Conservation (phyloP, 148 eudicot genomes). For the Vaccinium vitisidaea region DNA sequence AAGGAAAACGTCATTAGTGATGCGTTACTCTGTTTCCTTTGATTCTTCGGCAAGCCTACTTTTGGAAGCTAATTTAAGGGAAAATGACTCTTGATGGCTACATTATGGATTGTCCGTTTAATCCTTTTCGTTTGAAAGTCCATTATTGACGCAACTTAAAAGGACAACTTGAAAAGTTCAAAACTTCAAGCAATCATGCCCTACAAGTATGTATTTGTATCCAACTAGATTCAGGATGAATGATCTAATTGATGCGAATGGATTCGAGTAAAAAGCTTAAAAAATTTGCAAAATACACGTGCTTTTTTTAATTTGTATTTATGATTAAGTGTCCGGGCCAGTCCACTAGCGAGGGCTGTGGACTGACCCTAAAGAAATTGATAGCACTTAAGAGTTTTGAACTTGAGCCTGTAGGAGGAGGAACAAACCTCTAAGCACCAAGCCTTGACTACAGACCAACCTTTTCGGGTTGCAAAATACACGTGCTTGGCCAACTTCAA, state of each 20-base stretch:
- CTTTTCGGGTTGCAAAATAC: not conserved
- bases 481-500: constrained; percentile 1
- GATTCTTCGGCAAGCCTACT: not conserved
- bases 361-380: too few species aligned
- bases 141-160: not conserved
- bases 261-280: not conserved
- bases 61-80: constrained; percentile 3
- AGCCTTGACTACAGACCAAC: too few species aligned
- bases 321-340: too few species aligned
- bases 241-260: not conserved
- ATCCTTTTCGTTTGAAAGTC: not conserved
- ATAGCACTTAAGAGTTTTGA: too few species aligned
- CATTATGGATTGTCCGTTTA: not conserved
- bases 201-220: not conserved
- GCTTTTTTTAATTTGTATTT: not conserved
- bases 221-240: not conserved
- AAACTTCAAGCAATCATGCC: not conserved
- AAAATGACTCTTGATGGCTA: constrained; percentile 2
- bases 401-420: too few species aligned
- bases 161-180: not conserved
- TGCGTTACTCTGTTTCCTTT: not conserved
- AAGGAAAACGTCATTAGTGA: not conserved
- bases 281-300: not conserved
- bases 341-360: too few species aligned
- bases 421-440: too few species aligned